A percentile compares a stretch with the other conserved stretches of the same genome.
Evolutionary conservation across 176 grass and related monocot species (phyloP).

Genomic region (Triticum turgidum): DNA sequence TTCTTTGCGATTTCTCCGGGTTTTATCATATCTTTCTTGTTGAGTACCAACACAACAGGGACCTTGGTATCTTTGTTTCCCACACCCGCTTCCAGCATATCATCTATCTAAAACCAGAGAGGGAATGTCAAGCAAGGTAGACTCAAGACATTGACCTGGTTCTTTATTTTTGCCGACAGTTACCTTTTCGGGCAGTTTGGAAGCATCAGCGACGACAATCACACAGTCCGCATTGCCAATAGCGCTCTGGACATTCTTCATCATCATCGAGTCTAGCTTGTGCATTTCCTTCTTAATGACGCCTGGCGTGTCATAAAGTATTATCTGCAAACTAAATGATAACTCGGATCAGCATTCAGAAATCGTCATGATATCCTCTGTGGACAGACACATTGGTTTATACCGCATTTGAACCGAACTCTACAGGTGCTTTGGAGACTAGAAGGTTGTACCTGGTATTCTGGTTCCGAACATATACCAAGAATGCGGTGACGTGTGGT

Average conservation of each 20-base stretch:
- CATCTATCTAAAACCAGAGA: conserved; percentile 62
- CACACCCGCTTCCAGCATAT: conserved; percentile 76
- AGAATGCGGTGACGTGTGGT: conserved; percentile 86
- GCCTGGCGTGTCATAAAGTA: conserved; percentile 94
- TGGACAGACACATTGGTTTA: neutral
- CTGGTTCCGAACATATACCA: conserved; percentile 84
- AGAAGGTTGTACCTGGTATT: conserved; percentile 80
- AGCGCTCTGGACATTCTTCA: conserved; percentile 85
- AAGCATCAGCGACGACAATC: conserved; percentile 76
- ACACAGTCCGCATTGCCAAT: conserved; percentile 81
- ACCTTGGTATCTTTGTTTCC: conserved; percentile 45
- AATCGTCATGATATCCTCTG: neutral
- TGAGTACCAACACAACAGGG: conserved; percentile 72
- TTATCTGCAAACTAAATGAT: conserved; percentile 97
- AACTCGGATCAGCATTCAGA: conserved; percentile 54
- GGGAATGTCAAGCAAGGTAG: neutral
- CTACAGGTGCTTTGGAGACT: conserved; percentile 25
- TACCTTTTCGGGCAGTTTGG: conserved; percentile 75
- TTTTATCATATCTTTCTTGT: conserved; percentile 98
- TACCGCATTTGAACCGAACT: neutral
- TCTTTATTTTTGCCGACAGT: conserved; percentile 14
- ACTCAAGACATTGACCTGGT: neutral
- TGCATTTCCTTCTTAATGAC: conserved; percentile 89
- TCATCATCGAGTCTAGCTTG: conserved; percentile 92
- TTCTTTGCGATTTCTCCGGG: conserved; percentile 94